Evolutionary conservation across 164 flowering plant genomes (phyloP).

Genomic region (Platanus orientalis): DNA sequence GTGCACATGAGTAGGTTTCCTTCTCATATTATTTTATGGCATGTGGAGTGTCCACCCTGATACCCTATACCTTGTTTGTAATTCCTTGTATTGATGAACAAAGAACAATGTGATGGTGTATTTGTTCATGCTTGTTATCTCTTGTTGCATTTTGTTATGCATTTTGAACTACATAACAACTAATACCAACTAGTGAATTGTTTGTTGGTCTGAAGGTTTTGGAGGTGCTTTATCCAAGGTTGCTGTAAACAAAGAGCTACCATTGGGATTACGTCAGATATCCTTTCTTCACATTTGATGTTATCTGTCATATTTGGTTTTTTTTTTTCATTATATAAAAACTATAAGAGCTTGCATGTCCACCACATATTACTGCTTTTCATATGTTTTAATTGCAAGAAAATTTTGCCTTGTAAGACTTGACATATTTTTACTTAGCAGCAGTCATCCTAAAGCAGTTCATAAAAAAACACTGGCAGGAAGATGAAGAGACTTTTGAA

Average conservation of each 20-base stretch:
- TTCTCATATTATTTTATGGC: too few species aligned
- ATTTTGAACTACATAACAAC: not conserved
- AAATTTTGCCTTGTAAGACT: conserved; percentile 29
- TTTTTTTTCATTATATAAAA: not conserved
- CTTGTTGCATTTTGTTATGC: too few species aligned
- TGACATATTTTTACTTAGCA: conserved; percentile 72
- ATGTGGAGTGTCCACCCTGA: too few species aligned
- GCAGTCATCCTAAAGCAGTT: conserved; percentile 89
- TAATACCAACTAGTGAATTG: not conserved
- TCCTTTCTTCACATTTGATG: conserved; percentile 46
- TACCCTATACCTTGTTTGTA: too few species aligned
- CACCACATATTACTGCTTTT: not conserved
- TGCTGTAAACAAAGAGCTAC: conserved; percentile 68
- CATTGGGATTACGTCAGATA: conserved; percentile 87
- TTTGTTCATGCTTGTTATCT: too few species aligned
- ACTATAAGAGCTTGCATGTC: not conserved
- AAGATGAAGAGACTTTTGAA: conserved; percentile 73
- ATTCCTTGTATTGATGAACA: too few species aligned
- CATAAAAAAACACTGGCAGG: conserved; percentile 89
- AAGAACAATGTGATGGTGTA: too few species aligned
- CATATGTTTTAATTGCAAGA: not conserved
- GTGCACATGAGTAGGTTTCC: too few species aligned
- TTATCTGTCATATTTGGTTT: conserved; percentile 1
- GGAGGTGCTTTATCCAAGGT: conserved; percentile 72
- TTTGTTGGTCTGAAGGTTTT: conserved; percentile 56